Evolutionary conservation across 495 filamentous ascomycete species (phyloP).

Genomic region (Wilcoxina mikolae): DNA sequence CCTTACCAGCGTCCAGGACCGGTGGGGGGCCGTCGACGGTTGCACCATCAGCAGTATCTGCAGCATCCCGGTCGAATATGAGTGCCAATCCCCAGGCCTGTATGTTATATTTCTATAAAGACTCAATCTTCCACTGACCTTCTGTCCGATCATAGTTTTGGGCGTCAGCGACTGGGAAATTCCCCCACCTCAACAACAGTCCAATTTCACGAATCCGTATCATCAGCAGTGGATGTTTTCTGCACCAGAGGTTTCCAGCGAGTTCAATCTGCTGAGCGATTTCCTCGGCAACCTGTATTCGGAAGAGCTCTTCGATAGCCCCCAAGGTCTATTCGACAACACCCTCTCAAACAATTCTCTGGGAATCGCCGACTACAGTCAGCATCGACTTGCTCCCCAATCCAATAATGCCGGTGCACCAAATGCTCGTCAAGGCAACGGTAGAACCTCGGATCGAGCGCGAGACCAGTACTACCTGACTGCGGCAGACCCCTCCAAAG

Average conservation of each 20-base stretch:
- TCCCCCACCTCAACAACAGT: slow-evolving; percentile 23
- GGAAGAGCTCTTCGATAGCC: slow-evolving; percentile 14
- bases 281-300: slow-evolving; percentile 64
- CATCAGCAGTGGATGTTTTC: slow-evolving; percentile 94
- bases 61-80: slow-evolving; percentile 27
- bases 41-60: slow-evolving; percentile 33
- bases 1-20: slow-evolving; percentile 25
- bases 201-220: slow-evolving; percentile 36
- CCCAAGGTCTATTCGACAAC: slow-evolving; percentile 2
- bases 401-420: slow-evolving; percentile 16
- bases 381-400: slow-evolving; percentile 16
- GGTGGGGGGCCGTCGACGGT: slow-evolving; percentile 27
- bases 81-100: slow-evolving; percentile 53
- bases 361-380: slow-evolving; percentile 7
- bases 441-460: slow-evolving; percentile 56
- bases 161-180: slow-evolving; percentile 54
- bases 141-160: slow-evolving; percentile 35
- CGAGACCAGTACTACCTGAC: slow-evolving; percentile 89
- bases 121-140: neutral
- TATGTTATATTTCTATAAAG: slow-evolving; percentile 38
- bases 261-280: slow-evolving; percentile 91
- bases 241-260: slow-evolving; percentile 80
- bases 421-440: slow-evolving; percentile 44
- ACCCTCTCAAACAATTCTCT: slow-evolving; percentile 1
- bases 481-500: slow-evolving; percentile 86